Evolutionary conservation across 768 basidiomycete genomes (phyloP).

Genomic region (Hericium rajendrae): DNA sequence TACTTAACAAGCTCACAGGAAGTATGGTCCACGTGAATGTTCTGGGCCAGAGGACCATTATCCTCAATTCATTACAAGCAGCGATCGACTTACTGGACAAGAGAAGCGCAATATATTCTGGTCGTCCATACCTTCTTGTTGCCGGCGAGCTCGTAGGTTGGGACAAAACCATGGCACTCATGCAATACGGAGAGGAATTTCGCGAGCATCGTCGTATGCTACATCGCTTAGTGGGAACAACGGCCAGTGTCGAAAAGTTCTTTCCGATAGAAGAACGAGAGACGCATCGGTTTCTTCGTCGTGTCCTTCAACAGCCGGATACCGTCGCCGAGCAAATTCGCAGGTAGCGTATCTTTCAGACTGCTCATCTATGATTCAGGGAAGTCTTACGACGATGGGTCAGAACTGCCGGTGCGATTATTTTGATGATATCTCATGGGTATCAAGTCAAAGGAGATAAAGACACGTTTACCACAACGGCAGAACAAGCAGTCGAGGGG

Average conservation of each 20-base stretch:
- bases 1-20: slow-evolving; percentile 4
- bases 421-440: slow-evolving; percentile 1
- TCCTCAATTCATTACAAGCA: slow-evolving; percentile 15
- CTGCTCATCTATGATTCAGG: background rate
- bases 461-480: background rate
- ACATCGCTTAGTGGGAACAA: slow-evolving; percentile 10
- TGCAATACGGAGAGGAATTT: slow-evolving; percentile 12
- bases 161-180: slow-evolving; percentile 10
- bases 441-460: background rate
- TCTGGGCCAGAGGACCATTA: slow-evolving; percentile 15
- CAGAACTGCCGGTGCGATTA: background rate
- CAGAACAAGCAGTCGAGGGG: background rate
- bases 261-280: slow-evolving; percentile 11
- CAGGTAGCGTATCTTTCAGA: slow-evolving; percentile 5
- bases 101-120: slow-evolving; percentile 18
- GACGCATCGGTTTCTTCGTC: slow-evolving; percentile 5
- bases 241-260: slow-evolving; percentile 11
- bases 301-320: slow-evolving; percentile 10
- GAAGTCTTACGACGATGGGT: background rate
- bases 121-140: slow-evolving; percentile 11
- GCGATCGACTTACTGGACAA: slow-evolving; percentile 17
- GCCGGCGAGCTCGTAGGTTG: slow-evolving; percentile 13
- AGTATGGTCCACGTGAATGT: slow-evolving; percentile 16
- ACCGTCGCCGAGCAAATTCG: slow-evolving; percentile 11
- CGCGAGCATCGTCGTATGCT: slow-evolving; percentile 10